Percentiles rank a stretch among this genome's conserved stretches.
Conservation (phyloP, 176 grass and related monocot species). For the Oryza rufipogon region DNA sequence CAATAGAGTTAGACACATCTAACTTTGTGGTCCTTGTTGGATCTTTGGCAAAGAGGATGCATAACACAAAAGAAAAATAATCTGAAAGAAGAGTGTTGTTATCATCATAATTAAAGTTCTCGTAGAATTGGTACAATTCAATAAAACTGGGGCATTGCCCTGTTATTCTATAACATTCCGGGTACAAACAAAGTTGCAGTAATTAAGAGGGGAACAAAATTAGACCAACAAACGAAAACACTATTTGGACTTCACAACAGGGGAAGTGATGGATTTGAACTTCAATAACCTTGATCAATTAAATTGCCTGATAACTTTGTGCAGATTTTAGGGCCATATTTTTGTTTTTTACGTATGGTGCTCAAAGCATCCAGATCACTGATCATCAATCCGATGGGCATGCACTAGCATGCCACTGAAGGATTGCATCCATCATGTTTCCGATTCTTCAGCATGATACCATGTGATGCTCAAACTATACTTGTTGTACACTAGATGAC, state of each 20-base stretch:
- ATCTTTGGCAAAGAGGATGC: conserved; percentile 18
- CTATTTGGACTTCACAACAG: neutral
- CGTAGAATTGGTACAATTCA: neutral
- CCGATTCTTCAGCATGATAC: neutral
- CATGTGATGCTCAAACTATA: neutral
- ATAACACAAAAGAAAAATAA: neutral
- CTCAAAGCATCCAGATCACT: neutral
- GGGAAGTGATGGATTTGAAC: neutral
- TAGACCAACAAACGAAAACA: neutral
- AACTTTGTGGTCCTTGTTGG: neutral
- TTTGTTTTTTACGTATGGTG: too few species aligned
- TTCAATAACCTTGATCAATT: neutral
- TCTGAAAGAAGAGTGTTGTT: neutral
- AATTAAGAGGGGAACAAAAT: neutral
- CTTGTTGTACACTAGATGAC: neutral
- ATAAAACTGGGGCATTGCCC: neutral
- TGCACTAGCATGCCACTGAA: neutral
- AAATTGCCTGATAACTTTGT: neutral
- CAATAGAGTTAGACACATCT: neutral
- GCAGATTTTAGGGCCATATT: neutral
- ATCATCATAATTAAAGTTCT: neutral
- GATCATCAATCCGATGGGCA: neutral
- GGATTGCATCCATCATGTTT: neutral
- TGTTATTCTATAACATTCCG: neutral
- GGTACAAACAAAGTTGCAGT: neutral